Conservation (phyloP, 345 rosid genomes). For the Populus euphratica region DNA sequence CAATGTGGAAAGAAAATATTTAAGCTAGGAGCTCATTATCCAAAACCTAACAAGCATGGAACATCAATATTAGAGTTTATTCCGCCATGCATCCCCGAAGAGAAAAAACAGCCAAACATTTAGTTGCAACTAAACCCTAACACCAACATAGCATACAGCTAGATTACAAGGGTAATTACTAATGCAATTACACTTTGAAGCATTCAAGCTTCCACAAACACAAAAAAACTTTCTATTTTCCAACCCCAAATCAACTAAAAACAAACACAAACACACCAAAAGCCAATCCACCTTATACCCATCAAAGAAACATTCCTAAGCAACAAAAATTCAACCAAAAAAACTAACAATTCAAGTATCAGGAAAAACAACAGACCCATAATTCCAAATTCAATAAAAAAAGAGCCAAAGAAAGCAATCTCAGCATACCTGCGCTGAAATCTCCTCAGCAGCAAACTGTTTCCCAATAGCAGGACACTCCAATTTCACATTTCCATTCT, state of each 20-base stretch:
- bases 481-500: conserved; percentile 87
- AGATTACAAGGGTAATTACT: not conserved
- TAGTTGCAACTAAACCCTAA: not conserved
- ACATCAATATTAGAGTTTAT: not conserved
- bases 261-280: not conserved
- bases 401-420: not conserved
- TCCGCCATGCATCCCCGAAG: not conserved
- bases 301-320: not conserved
- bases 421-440: conserved; percentile 84
- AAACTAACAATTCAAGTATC: not conserved
- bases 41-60: not conserved
- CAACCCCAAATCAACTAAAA: not conserved
- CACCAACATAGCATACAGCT: not conserved
- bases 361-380: not conserved
- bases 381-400: not conserved
- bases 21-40: not conserved
- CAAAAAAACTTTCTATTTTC: not conserved
- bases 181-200: not conserved
- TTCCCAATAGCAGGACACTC: conserved; percentile 92
- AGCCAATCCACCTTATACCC: not conserved
- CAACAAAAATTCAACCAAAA: not conserved
- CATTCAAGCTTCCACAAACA: not conserved
- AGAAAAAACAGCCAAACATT: not conserved
- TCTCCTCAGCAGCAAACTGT: conserved; percentile 96
- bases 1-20: not conserved